These are phyloP conservation scores for Bryopsis sp. DNA, from an alignment of 139 green algal species.

Conservation along the genomic window DNA sequence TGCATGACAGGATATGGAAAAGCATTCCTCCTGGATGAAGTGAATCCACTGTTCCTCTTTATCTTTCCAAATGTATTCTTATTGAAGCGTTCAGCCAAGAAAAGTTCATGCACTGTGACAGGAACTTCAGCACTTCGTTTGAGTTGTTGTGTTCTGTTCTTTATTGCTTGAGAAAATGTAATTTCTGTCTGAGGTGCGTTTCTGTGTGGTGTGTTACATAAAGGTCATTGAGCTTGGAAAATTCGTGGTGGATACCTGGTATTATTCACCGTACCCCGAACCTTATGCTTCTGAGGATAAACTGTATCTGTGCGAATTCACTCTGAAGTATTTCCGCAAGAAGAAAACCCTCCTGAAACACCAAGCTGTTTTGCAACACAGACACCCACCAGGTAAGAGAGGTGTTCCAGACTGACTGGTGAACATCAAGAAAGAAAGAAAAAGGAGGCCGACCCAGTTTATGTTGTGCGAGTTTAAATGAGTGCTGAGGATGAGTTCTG, in stretches of 20 bases:
- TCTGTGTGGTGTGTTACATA: slow-evolving; percentile 12
- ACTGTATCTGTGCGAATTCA: slow-evolving; percentile 89
- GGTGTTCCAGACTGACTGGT: not conserved
- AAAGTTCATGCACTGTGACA: not conserved
- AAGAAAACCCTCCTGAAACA: slow-evolving; percentile 83
- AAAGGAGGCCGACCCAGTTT: not conserved
- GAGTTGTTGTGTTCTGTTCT: not conserved
- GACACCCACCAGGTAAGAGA: slow-evolving; percentile 71
- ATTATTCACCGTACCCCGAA: slow-evolving; percentile 93
- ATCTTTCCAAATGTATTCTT: not conserved
- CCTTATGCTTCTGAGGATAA: slow-evolving; percentile 86
- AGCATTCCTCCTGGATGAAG: too few relatives aligned
- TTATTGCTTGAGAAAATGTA: too few relatives aligned
- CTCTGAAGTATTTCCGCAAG: slow-evolving; percentile 79
- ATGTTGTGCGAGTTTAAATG: not conserved
- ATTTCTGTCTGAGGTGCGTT: slow-evolving; percentile 44
- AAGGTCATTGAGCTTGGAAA: slow-evolving; percentile 83
- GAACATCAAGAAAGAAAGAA: not conserved
- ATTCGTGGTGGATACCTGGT: slow-evolving; percentile 97
- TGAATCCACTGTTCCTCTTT: too few relatives aligned
- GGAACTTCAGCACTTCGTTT: not conserved
- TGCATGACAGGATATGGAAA: too few relatives aligned
- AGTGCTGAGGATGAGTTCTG: not conserved
- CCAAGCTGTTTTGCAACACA: slow-evolving; percentile 75
- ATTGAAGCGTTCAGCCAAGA: not conserved